Base-by-base conservation (phyloP, 129 eudicot species). In the Pseudognaphalium luteoalbum region DNA sequence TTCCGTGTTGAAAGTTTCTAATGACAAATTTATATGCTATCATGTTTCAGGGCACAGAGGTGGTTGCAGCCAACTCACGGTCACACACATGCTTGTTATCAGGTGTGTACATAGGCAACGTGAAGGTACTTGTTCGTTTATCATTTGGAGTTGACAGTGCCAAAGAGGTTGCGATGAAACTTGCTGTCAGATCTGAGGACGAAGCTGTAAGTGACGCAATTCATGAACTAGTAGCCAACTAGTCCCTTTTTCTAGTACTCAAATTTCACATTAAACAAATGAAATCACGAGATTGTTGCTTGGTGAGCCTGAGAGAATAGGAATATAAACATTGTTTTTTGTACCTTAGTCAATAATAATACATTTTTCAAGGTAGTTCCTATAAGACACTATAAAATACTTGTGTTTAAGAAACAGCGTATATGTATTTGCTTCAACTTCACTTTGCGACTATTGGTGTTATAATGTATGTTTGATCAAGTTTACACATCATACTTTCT, bases 111-210 rank as follows among this genome's bases (percentile, higher is more conserved):
- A 86, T 92, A 42, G 98, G 98, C 80, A 88, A 86, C 30, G 85
- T 84, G 66, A 92, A 86, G 90, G 94, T 92, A 29, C 96, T 92
- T 28, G 98, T 92, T 75, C 87, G 94, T 7, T 60, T 90, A 65
- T 88, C 91, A 28, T 90, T 92, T 75, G 98, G 98, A 17, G 82
- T 92, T 5, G 98, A 86, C 39, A 84, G 84, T 71, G 77, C 85
- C 19, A 92, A 86, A 75, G 94, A 92, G 70, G 98, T 92, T 16
- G 96, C 98, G 10, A 92, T 92, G 98, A 92, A 92, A 78, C 87
- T 92, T 72, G 90, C 94, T 20, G 98, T 92, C 30, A 90, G 98
- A 81, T 90, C 98, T 1, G 98, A 92, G 60, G 98, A 92, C 74
- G 87, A 67, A 78, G 78, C 88, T 21, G 90, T 92, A 41, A 92